Base-by-base conservation (phyloP, 345 rosid species). In the Euclidium syriacum region DNA sequence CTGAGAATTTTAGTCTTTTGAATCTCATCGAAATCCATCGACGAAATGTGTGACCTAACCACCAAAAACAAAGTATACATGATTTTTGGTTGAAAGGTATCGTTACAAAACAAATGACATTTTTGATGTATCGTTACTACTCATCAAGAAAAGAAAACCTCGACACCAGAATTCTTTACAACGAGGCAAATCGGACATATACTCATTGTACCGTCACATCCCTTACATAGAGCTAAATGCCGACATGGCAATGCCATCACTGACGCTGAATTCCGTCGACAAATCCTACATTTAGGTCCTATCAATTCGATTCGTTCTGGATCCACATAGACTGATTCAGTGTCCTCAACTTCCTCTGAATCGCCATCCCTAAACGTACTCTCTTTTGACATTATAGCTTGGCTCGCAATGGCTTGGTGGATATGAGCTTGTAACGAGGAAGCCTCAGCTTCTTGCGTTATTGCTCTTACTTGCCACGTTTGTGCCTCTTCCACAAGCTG, bases 181-280 rank as follows among this genome's bases (percentile, higher is more conserved):
- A 56, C 62, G 71, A 71, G 75, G 81, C 96, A 89, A 16, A 84
- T 69, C 26, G 96, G 96, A 80, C 96, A 89, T 2, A 75, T 70
- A 10, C 68, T 76, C 14, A 73, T 78, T 64, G 67, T 58, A 4
- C 64, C 76, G 75, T 89, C 81, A 44, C 96, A 89, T 53, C 52
- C 83, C 52, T 77, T 68, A 68, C 96, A 89, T 0, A 84, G 44
- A 56, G 81, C 74, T 8, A 89, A 77, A 72, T 89, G 96, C 65
- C 89, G 89, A 73, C 96, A 89, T 65, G 96, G 95, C 77, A 89
- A 52, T 66, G 80, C 72, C 42, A 89, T 84, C 68, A 89, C 91
- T 64, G 89, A 53, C 46, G 91, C 91, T 18, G 55, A 71, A 29
- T 80, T 65, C 42, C 64, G 53, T 53, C 77, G 44, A 58, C 95